Conservation (phyloP, 176 grass and related monocot genomes). For the Melocanna baccifera region DNA sequence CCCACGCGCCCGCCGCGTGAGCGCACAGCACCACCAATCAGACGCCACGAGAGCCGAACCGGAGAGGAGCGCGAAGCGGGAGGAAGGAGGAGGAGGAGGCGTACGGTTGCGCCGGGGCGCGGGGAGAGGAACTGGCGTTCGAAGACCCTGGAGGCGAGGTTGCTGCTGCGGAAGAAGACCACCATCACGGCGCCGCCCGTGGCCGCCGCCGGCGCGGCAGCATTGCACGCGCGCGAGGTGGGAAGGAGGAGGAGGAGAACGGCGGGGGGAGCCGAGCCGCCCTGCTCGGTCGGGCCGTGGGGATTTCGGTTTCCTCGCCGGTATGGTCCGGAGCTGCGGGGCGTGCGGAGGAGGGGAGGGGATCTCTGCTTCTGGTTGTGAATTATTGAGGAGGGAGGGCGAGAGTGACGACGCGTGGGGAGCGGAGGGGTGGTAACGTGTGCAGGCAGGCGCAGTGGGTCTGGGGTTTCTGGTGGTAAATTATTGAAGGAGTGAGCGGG, state of each 20-base stretch:
- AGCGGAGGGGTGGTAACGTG: not conserved
- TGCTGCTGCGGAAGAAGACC: conserved; percentile 60
- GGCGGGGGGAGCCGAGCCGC: not conserved
- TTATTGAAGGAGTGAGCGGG: no score
- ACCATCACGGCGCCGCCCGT: conserved; percentile 24
- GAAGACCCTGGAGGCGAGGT: conserved; percentile 88
- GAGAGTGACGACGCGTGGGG: not conserved
- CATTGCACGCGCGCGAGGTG: conserved; percentile 17
- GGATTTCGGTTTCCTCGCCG: not conserved
- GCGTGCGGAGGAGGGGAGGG: no score
- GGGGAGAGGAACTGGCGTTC: conserved; percentile 83
- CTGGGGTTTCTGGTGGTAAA: not conserved
- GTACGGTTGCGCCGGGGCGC: conserved; percentile 64
- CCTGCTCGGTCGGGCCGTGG: not conserved
- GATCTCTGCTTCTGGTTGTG: not conserved
- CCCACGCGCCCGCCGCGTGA: not conserved
- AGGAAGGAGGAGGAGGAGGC: not conserved
- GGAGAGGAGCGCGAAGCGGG: not conserved
- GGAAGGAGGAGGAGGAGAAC: not conserved
- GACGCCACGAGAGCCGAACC: not conserved
- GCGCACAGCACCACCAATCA: not conserved
- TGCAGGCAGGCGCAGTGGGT: no score
- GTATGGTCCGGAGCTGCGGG: not conserved
- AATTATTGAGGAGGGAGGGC: not conserved
- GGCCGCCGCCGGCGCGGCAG: not conserved